phyloP scores from a whole-genome alignment of 371 early-diverging fungal genomes.

The Saksenaea oblongispora region DNA sequence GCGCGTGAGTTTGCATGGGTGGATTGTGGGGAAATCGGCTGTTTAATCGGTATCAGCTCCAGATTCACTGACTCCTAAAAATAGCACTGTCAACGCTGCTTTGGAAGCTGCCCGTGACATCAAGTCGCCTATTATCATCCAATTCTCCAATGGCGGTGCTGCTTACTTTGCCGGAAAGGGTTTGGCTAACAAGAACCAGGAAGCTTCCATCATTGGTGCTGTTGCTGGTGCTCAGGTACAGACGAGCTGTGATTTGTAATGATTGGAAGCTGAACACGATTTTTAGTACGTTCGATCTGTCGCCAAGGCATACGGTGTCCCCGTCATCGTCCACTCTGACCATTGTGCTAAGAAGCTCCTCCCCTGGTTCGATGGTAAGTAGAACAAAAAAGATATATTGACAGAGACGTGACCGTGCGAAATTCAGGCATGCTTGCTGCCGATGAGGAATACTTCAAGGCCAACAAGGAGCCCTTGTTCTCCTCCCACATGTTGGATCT shows the following conservation, averaged over 20 bases:
- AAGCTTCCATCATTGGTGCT: constrained; percentile 86
- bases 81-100: constrained; percentile 83
- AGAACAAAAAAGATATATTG: neutral
- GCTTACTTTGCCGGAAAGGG: constrained; percentile 93
- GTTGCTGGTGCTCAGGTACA: constrained; percentile 83
- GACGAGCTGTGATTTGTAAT: neutral
- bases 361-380: constrained; percentile 87
- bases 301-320: constrained; percentile 89
- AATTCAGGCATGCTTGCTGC: constrained; percentile 75
- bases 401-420: neutral
- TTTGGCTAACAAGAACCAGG: constrained; percentile 83
- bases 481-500: constrained; percentile 97
- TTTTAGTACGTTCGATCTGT: constrained; percentile 75
- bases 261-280: neutral
- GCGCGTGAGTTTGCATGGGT: neutral
- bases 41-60: neutral
- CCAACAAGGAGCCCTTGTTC: constrained; percentile 90
- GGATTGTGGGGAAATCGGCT: neutral
- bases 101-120: constrained; percentile 91
- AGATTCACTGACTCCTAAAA: constrained; percentile 1
- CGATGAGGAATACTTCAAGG: constrained; percentile 89
- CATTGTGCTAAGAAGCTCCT: constrained; percentile 95
- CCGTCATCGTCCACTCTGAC: constrained; percentile 89
- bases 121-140: constrained; percentile 90
- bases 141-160: constrained; percentile 92